Evolutionary conservation across 768 basidiomycete species (phyloP).

Genomic region (Agaricus sinodeliciosus): DNA sequence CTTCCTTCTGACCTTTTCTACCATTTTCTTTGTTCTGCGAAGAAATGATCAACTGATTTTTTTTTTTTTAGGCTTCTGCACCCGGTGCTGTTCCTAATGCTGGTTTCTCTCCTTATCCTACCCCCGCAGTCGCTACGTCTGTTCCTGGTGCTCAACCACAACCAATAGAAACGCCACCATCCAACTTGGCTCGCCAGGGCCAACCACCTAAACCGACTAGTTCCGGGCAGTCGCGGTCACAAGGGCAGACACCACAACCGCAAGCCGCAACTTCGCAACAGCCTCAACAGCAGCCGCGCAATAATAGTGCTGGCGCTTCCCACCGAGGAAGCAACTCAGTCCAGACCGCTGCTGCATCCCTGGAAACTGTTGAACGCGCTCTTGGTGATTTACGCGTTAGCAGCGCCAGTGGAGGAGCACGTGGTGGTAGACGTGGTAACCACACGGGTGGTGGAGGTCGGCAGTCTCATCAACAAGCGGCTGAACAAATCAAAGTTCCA

Average conservation of each 20-base stretch:
- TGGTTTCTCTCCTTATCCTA: slow-evolving; percentile 11
- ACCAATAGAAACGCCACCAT: slow-evolving; percentile 15
- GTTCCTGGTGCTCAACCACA: slow-evolving; percentile 14
- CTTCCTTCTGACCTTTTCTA: slow-evolving; percentile 44
- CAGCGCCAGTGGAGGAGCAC: slow-evolving; percentile 18
- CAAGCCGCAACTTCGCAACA: slow-evolving; percentile 4
- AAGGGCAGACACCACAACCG: slow-evolving; percentile 16
- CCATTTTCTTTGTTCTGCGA: neutral
- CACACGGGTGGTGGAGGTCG: slow-evolving; percentile 15
- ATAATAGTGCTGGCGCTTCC: neutral
- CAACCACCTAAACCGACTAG: slow-evolving; percentile 21
- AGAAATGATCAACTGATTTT: slow-evolving; percentile 3
- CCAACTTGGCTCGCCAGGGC: slow-evolving; percentile 13
- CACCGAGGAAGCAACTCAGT: slow-evolving; percentile 38
- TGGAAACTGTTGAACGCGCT: slow-evolving; percentile 59
- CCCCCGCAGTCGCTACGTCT: slow-evolving; percentile 16
- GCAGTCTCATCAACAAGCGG: slow-evolving; percentile 8
- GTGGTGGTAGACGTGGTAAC: slow-evolving; percentile 23
- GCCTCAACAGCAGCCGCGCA: slow-evolving; percentile 16
- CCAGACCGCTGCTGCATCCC: slow-evolving; percentile 66
- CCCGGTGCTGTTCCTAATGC: slow-evolving; percentile 24
- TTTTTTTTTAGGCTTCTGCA: slow-evolving; percentile 39
- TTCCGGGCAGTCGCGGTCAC: slow-evolving; percentile 17
- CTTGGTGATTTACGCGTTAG: slow-evolving; percentile 45
- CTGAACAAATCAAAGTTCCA: slow-evolving; percentile 58